phyloP scores from a whole-genome alignment of 768 basidiomycete genomes.

The Lactarius hengduanensis region DNA sequence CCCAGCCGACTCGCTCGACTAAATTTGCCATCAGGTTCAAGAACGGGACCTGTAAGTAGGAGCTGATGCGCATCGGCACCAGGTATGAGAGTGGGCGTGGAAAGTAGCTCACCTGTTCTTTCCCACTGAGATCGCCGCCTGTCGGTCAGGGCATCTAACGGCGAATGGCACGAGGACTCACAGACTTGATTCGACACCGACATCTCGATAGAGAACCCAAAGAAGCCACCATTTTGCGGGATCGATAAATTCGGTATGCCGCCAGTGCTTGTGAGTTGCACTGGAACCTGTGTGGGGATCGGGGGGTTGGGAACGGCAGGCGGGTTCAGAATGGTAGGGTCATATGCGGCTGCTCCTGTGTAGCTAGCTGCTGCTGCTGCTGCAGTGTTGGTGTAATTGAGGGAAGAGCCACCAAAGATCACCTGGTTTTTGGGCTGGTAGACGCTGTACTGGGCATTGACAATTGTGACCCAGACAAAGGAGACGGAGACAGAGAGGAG shows the following conservation, averaged over 20 bases:
- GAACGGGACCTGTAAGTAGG: constrained; percentile 58
- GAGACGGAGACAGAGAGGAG: not conserved
- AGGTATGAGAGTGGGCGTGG: not conserved
- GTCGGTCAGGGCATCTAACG: not conserved
- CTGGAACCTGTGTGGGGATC: constrained; percentile 44
- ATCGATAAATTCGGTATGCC: constrained; percentile 40
- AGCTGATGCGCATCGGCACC: constrained; percentile 34
- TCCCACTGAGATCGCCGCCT: constrained; percentile 43
- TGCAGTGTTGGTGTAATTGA: constrained; percentile 27
- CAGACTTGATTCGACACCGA: constrained; percentile 67
- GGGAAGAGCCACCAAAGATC: constrained; percentile 24
- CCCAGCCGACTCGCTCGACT: constrained; percentile 56
- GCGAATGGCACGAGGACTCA: constrained; percentile 38
- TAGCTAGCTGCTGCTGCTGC: constrained; percentile 42
- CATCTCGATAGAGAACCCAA: constrained; percentile 76
- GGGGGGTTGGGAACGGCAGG: constrained; percentile 50
- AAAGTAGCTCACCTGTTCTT: constrained; percentile 36
- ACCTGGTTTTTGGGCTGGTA: constrained; percentile 28
- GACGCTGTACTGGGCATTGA: constrained; percentile 9
- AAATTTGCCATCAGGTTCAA: constrained; percentile 77
- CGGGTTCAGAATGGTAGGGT: constrained; percentile 48
- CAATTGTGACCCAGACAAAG: not conserved
- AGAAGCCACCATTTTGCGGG: constrained; percentile 52
- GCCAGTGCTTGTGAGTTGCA: constrained; percentile 39
- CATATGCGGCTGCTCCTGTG: constrained; percentile 51